Base-by-base conservation (phyloP, 495 filamentous ascomycete genomes). In the Margaritispora aquatica region DNA sequence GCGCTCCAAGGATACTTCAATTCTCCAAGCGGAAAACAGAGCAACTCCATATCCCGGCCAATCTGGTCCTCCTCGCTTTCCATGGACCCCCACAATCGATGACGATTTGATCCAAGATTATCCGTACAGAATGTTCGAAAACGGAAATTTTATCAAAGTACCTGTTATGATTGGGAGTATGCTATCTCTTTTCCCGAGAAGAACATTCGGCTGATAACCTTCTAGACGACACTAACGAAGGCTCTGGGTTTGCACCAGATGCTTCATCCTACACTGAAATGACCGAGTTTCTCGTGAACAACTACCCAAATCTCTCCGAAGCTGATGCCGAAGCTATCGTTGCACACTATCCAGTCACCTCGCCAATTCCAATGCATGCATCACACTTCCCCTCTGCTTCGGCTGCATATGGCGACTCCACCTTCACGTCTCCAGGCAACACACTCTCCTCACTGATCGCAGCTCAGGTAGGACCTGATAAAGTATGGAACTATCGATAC, bases 401-500 rank as follows among this genome's bases (percentile, higher is more conserved):
- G 55, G 74, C 77, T 23, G 81, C 81, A 3, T 91, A 89, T 65
- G 86, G 86, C 17, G 84, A 90, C 64, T 74, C 88, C 54, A 80
- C 86, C 13, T 90, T 90, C 70, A 85, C 77, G 62, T 91, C 87
- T 55, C 86, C 86, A 0, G 79, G 79, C 1, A 73, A 86, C 24
- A 80, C 76, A 66, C 71, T 85, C 70, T 80, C 77, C 11, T 66
- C 73, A 4, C 66, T 74, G 0, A 75, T 80, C 60, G 69, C 67
- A 0, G 29, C 62, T 3, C 68, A 74, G n/a, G 73, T 70, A 20
- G 54, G 65, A 34, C 21, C 73, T 3, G 54, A 66, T 26, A 78
- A 73, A 54, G 58, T 61, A 5, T 64, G 58, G 58, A 61, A 61
- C 49, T 88, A 81, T 76, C 82, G 80, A 61, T 91, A 89, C 66